Conservation (phyloP, 2,329 filamentous ascomycete species). For the Rhinocladiella mackenziei region DNA sequence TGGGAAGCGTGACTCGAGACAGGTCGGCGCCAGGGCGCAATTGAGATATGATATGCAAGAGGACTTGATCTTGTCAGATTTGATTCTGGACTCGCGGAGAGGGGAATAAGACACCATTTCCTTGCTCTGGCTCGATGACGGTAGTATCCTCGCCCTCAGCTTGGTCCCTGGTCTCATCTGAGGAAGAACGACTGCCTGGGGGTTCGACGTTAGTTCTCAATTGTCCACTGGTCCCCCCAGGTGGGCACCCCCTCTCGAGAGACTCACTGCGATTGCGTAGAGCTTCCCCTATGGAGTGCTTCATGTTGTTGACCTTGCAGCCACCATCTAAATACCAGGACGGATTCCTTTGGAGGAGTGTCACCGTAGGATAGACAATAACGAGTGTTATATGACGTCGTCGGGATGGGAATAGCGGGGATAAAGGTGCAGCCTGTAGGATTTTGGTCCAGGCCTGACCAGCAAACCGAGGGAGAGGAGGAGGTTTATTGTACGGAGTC, state of each 20-base stretch:
- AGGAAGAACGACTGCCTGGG: conserved; percentile 52
- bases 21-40: conserved; percentile 91
- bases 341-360: too few species aligned
- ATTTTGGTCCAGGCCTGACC: too few species aligned
- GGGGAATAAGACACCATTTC: conserved; percentile 66
- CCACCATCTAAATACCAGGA: conserved; percentile 8
- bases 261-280: conserved; percentile 28
- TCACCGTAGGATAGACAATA: not conserved
- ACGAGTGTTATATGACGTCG: conserved; percentile 19
- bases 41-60: conserved; percentile 96
- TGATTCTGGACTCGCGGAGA: not conserved
- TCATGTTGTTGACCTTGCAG: conserved; percentile 21
- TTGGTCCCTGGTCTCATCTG: conserved; percentile 48
- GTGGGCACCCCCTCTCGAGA: conserved; percentile 12
- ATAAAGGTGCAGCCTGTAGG: too few species aligned
- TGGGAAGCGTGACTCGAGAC: conserved; percentile 88
- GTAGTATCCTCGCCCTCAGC: conserved; percentile 67
- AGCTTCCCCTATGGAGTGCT: conserved; percentile 26
- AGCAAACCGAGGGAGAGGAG: too few species aligned
- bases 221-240: not conserved
- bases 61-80: conserved; percentile 56
- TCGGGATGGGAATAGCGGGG: conserved; percentile 4
- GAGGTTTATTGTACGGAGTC: too few species aligned
- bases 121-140: conserved; percentile 85
- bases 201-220: not conserved